phyloP scores from a whole-genome alignment of 23 red algal genomes.

The Gracilariopsis chorda region DNA sequence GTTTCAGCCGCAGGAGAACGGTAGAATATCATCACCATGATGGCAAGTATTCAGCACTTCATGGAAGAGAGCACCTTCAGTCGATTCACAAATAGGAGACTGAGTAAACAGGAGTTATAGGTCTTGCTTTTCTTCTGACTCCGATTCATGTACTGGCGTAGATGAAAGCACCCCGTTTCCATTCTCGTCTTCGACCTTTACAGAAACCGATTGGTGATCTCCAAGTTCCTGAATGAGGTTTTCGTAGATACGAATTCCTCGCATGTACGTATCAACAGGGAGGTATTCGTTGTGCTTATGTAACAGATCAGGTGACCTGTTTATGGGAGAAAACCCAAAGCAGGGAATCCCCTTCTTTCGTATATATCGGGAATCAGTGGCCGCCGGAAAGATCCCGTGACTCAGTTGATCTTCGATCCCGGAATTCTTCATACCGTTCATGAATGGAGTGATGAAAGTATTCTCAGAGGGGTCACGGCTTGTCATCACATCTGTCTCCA shows the following conservation, averaged over 20 bases:
- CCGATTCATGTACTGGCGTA: too few relatives aligned
- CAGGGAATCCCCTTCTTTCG: slow-evolving; percentile 48
- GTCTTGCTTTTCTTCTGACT: too few relatives aligned
- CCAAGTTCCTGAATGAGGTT: slow-evolving; percentile 62
- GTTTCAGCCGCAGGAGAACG: too few relatives aligned
- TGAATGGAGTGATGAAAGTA: slow-evolving; percentile 42
- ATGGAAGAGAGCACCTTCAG: too few relatives aligned
- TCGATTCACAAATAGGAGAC: too few relatives aligned
- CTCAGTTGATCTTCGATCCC: slow-evolving; percentile 15
- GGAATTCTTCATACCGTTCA: slow-evolving; percentile 5
- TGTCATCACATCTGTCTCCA: slow-evolving; percentile 38
- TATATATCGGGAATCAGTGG: slow-evolving; percentile 86
- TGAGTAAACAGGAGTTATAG: too few relatives aligned
- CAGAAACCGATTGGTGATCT: not conserved
- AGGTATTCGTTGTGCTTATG: slow-evolving; percentile 93
- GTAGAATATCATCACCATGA: too few relatives aligned
- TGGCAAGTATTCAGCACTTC: too few relatives aligned
- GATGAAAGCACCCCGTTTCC: too few relatives aligned
- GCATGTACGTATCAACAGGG: slow-evolving; percentile 47
- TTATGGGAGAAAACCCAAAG: slow-evolving; percentile 85
- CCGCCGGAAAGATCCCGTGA: slow-evolving; percentile 72
- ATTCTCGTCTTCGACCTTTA: too few relatives aligned
- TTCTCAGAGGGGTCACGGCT: slow-evolving; percentile 26
- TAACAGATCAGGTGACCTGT: slow-evolving; percentile 63
- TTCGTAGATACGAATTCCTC: slow-evolving; percentile 81